Evolutionary conservation across 2,329 filamentous ascomycete genomes (phyloP), one percentile per base, ranked within the genome.

Genomic region (Thielaviopsis cerberus): DNA sequence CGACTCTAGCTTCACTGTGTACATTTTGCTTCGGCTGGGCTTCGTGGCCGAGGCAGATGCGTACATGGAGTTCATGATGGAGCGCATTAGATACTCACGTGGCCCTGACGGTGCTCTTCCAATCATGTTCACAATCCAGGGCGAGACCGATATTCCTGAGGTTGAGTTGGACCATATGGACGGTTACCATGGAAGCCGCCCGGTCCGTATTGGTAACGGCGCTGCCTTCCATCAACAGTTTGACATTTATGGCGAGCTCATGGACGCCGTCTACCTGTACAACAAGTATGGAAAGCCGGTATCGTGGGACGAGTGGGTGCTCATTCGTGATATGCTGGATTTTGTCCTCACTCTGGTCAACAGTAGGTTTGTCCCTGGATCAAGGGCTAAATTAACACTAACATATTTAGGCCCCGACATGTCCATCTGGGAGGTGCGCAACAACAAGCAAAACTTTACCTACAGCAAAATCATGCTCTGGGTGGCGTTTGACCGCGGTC

Each of bases 401-500:
- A 67, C 53, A 30, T 4, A n/a, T 7, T 7, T 53, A 77, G 75
- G 82, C 51, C 80, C 81, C 13, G 85, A 90, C 65, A 88, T 88
- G 84, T 88, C 83, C 2, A 90, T 89, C 64, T 89, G 85, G 86
- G 86, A 90, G 67, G 85, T 88, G 5, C 79, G 85, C 50, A 85
- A 85, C 63, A 72, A 81, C 64, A 85, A 85, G 66, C 85, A 88
- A 68, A 80, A 88, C 65, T 90, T 88, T 63, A 80, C 83, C 15
- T 90, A 89, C 69, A 86, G 82, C n/a, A 87, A 89, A 66, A 76
- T 90, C 62, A 86, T 89, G 82, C 75, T 90, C 23, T 90, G 85
- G 86, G 86, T 90, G 3, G 84, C 85, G 20, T 80, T 90, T 62
- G 86, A 90, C 66, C 81, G 85, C 4, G 85, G 82, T 10, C 70